Base-by-base conservation (phyloP, 495 filamentous ascomycete species). In the Penicillium canariense region DNA sequence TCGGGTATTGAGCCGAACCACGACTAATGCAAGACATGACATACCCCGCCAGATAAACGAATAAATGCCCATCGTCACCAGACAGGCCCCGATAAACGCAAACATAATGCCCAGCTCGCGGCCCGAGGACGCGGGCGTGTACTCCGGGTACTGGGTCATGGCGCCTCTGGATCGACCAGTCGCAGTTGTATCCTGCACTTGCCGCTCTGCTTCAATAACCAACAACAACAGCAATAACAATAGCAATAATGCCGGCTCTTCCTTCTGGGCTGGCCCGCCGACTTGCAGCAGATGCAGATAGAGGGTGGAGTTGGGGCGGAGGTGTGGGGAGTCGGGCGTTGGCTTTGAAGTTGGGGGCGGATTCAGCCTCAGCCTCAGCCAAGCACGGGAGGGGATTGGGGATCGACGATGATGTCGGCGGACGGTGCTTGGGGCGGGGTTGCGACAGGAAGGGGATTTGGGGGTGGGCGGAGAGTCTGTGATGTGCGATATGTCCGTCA, bases 51-150 rank as follows among this genome's bases (percentile, higher is more conserved):
- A 78, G 35, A 74, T 26, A 17, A 70, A 51, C 3, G 66, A 52
- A 35, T 79, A 79, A 6, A 69, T 54, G 0, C 38, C 69, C 50
- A 76, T 72, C 9, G 70, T 69, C 14, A 74, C 59, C 31, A 73
- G 23, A 52, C 67, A 76, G 1, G 68, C 66, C 26, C 54, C 55
- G 4, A 75, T 55, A 51, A 79, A 77, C 27, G 65, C 76, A 53
- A 76, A 69, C 47, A 77, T 66, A 25, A 76, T 67, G 27, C 75
- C 76, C 2, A 78, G 59, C 54, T 78, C 76, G 28, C 68, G 67
- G 27, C 59, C 56, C 31, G 67, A 72, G 32, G 58, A 55, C 49
- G 63, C 59, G 17, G 68, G 69, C 0, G 62, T 69, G 43, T 62
- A 62, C 2, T 68, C 68, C 9, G 68, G 69, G 47, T 63, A 68